Percentiles rank a stretch among this genome's conserved stretches.
Conservation (phyloP, 257 asterid genomes). For the Paraleonurus japonicus region DNA sequence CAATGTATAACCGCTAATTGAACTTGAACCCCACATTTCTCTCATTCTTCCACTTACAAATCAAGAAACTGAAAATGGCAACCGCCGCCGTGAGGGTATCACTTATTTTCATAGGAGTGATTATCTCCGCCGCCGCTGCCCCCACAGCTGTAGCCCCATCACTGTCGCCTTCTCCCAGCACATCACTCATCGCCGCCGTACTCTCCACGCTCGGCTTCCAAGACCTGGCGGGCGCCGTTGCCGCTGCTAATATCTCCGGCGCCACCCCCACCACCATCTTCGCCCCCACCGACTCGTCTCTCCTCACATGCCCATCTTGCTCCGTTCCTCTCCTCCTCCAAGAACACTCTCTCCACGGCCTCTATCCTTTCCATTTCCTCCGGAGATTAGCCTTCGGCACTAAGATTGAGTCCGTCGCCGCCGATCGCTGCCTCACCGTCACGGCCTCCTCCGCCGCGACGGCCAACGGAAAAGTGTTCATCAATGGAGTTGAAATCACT, state of each 20-base stretch:
- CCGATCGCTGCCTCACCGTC: slow-evolving; percentile 67
- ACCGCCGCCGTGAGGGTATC: slow-evolving; percentile 24
- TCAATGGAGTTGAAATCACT: slow-evolving; percentile 63
- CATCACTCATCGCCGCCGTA: slow-evolving; percentile 36
- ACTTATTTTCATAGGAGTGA: slow-evolving; percentile 5
- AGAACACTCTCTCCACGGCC: slow-evolving; percentile 70
- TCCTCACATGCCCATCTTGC: slow-evolving; percentile 73
- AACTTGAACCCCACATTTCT: not conserved
- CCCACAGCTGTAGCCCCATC: slow-evolving; percentile 15
- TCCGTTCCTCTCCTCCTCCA: slow-evolving; percentile 61
- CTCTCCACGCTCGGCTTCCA: slow-evolving; percentile 62
- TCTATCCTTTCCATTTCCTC: slow-evolving; percentile 62
- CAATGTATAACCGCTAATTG: slow-evolving; percentile 17
- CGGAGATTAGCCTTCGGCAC: slow-evolving; percentile 63
- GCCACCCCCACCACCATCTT: slow-evolving; percentile 64
- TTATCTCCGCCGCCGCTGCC: slow-evolving; percentile 18
- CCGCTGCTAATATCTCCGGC: slow-evolving; percentile 38
- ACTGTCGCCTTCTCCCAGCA: slow-evolving; percentile 21
- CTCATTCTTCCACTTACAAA: not conserved
- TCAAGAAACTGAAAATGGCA: slow-evolving; percentile 29
- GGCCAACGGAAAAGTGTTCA: slow-evolving; percentile 35
- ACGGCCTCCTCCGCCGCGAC: slow-evolving; percentile 33
- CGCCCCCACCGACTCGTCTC: slow-evolving; percentile 63
- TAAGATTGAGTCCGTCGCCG: slow-evolving; percentile 51
- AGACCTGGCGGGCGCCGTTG: slow-evolving; percentile 48